phyloP scores from a whole-genome alignment of 352 stramenopile genomes.

The Phytopythium helicoides region DNA sequence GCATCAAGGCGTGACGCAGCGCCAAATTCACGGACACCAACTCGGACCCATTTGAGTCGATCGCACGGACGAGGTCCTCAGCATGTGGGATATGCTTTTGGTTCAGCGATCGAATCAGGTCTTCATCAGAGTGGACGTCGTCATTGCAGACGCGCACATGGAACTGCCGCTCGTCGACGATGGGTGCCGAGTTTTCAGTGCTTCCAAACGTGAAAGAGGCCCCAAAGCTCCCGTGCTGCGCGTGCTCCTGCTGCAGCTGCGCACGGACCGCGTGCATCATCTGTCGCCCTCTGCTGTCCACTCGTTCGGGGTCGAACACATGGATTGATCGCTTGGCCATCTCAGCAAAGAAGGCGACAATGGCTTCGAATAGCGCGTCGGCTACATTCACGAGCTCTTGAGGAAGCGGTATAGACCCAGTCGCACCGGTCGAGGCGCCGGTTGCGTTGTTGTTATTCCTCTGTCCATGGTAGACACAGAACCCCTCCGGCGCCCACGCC shows the following conservation, averaged over 20 bases:
- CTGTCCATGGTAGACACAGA: constrained; percentile 90
- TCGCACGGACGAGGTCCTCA: constrained; percentile 57
- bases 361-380: constrained; percentile 61
- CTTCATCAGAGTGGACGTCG: constrained; percentile 98
- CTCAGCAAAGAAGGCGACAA: constrained; percentile 69
- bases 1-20: constrained; percentile 54
- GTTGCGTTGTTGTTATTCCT: constrained; percentile 14
- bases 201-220: constrained; percentile 5
- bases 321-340: constrained; percentile 76
- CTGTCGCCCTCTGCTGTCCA: constrained; percentile 46
- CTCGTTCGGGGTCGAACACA: constrained; percentile 58
- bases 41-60: constrained; percentile 76
- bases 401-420: constrained; percentile 25
- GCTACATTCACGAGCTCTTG: constrained; percentile 48
- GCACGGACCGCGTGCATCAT: constrained; percentile 26
- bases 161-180: constrained; percentile 54
- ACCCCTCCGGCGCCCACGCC: constrained; percentile 94
- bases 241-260: constrained; percentile 18
- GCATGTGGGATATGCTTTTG: constrained; percentile 65
- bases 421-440: constrained; percentile 15
- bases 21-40: constrained; percentile 55
- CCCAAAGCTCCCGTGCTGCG: constrained; percentile 5
- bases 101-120: constrained; percentile 92
- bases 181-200: constrained; percentile 14
- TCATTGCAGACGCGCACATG: constrained; percentile 97